A percentile compares a stretch with the other conserved stretches of the same genome.
phyloP scores from a whole-genome alignment of 768 basidiomycete species.

The Lactarius vividus region DNA sequence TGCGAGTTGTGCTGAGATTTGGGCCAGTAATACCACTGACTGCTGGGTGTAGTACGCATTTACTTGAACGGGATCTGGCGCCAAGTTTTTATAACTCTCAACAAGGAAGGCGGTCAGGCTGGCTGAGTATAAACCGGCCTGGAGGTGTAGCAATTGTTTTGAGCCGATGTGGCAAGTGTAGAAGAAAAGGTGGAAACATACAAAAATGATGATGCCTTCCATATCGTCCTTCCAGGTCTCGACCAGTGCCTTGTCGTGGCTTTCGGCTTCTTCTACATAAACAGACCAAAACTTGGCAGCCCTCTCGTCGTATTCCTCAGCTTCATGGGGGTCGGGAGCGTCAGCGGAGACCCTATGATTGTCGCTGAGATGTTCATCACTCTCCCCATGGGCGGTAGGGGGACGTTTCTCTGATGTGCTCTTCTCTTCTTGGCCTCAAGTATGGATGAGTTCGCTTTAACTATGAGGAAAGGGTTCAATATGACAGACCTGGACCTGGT shows the following conservation, averaged over 20 bases:
- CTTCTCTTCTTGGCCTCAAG: slow-evolving; percentile 1
- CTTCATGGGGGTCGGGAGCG: neutral
- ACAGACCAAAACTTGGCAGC: slow-evolving; percentile 41
- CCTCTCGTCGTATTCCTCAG: slow-evolving; percentile 38
- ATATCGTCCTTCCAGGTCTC: slow-evolving; percentile 43
- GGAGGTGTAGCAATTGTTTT: too few relatives aligned
- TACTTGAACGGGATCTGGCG: neutral
- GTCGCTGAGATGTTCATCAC: neutral
- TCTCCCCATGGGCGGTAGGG: neutral
- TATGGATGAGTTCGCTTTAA: neutral
- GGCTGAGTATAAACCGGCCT: slow-evolving; percentile 25
- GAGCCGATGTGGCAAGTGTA: neutral
- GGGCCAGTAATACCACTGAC: slow-evolving; percentile 16
- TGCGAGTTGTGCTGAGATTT: slow-evolving; percentile 23
- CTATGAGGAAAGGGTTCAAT: too few relatives aligned
- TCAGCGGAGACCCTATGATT: neutral
- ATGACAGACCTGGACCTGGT: neutral
- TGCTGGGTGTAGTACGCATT: slow-evolving; percentile 8
- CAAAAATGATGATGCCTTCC: slow-evolving; percentile 43
- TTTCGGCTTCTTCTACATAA: slow-evolving; percentile 38
- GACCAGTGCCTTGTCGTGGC: slow-evolving; percentile 35
- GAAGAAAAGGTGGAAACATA: slow-evolving; percentile 26
- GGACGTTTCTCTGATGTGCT: neutral
- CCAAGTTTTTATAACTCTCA: slow-evolving; percentile 17
- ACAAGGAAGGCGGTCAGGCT: slow-evolving; percentile 21